Evolutionary conservation across 2,329 filamentous ascomycete species (phyloP).

Genomic region (Pestalotiopsis sp.): DNA sequence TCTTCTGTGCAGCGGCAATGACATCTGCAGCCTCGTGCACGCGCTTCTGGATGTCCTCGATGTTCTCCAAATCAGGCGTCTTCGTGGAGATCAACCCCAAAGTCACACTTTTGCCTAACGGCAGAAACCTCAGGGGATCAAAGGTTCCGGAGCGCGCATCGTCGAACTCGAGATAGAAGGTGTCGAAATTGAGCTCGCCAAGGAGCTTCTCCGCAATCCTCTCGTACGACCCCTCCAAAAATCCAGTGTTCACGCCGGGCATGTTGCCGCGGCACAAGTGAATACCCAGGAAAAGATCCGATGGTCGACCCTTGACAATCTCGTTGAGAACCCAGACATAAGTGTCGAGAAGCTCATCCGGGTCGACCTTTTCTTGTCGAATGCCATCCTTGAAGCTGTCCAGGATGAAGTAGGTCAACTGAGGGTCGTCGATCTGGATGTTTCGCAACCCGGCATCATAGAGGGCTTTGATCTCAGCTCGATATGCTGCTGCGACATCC

Average conservation of each 20-base stretch:
- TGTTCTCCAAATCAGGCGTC: conserved; percentile 47
- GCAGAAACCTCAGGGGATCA: conserved; percentile 49
- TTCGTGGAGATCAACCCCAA: conserved; percentile 53
- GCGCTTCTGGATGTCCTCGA: conserved; percentile 43
- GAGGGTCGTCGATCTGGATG: conserved; percentile 58
- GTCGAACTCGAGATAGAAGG: conserved; percentile 56
- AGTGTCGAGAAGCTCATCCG: conserved; percentile 54
- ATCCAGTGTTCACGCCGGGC: conserved; percentile 45
- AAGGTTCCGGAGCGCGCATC: conserved; percentile 51
- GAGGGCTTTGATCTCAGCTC: conserved; percentile 51
- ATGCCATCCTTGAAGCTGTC: conserved; percentile 58
- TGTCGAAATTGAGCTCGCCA: conserved; percentile 49
- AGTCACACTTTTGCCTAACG: conserved; percentile 52
- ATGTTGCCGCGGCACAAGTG: conserved; percentile 59
- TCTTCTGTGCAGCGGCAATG: conserved; percentile 57
- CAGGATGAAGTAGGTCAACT: conserved; percentile 59
- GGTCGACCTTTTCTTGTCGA: conserved; percentile 56
- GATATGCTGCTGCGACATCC: conserved; percentile 56
- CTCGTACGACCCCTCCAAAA: conserved; percentile 54
- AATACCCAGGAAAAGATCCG: conserved; percentile 62
- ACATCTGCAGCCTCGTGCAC: conserved; percentile 54
- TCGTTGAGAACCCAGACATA: conserved; percentile 67
- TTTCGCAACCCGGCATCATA: conserved; percentile 55
- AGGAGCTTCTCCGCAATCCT: conserved; percentile 52
- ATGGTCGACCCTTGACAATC: conserved; percentile 52